Base-by-base conservation (phyloP, 1,139 yeast genomes). In the Blastobotrys serpentis region DNA sequence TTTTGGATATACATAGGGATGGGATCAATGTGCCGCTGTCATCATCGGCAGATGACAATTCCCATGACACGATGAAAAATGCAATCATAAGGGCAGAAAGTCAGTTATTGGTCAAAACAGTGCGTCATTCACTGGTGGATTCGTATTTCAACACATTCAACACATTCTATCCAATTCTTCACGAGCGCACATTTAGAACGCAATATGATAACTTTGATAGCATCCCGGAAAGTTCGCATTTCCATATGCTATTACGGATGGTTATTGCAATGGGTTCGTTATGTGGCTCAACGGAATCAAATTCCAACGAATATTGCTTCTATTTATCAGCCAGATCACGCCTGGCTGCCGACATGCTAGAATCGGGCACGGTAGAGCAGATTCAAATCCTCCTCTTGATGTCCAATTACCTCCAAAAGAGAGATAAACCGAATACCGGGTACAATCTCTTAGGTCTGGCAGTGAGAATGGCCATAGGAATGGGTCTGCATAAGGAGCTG, bases 391-490 rank as follows among this genome's bases (percentile, higher is more conserved):
- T 78, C 23, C 69, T 78, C 2, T 59, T 80, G 23, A 61, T 80
- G 58, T 72, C 81, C 42, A 76, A 76, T 51, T 80, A 79, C 60
- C 70, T 78, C 3, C 82, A 77, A 57, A 77, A 77, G 61, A 67
- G 82, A 50, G 77, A 78, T 52, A 73, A 75, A 50, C 80, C 82
- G 44, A 79, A 79, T 58, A 74, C 82, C 0, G 81, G 84, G n/a
- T 78, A 81, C 77, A 75, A 74, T 52, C 78, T 75, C 56, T 59
- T 79, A 32, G 85, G 86, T 4, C 63, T 79, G 33, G 81, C 85
- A 0, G 74, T 78, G 6, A 66, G 83, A 53, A 77, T 81, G 75
- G 85, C 86, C 0, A 70, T 79, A 54, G 80, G 83, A 2, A 65
- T 81, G 47, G 86, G 86, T 4, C 58, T 79, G 21, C 77, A 81